Evolutionary conservation across 1,284 basidiomycete genomes (phyloP).

Genomic region (Phaffia rhodozyma): DNA sequence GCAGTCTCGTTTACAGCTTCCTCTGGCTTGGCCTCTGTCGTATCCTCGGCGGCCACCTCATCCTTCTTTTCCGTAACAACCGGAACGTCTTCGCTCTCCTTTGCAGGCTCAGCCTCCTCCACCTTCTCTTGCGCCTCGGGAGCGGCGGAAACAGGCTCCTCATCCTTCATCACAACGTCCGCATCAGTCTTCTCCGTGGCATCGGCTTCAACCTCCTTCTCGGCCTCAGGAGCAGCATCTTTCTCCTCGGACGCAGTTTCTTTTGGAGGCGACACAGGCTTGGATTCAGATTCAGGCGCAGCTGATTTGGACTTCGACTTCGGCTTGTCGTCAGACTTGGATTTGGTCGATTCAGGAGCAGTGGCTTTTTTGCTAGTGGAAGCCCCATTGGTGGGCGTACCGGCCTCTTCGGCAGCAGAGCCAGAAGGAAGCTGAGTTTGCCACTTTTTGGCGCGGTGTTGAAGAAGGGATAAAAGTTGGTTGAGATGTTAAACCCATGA

Average conservation of each 20-base stretch:
- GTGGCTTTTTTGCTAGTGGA: slow-evolving; percentile 9
- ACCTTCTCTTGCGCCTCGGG: slow-evolving; percentile 20
- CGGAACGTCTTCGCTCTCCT: slow-evolving; percentile 7
- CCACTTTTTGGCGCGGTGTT: slow-evolving; percentile 19
- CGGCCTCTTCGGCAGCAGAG: slow-evolving; percentile 18
- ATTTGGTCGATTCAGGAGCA: neutral
- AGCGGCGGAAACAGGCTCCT: slow-evolving; percentile 17
- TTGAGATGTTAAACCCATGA: neutral
- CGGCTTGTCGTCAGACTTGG: slow-evolving; percentile 6
- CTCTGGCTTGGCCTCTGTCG: neutral
- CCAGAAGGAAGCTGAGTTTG: slow-evolving; percentile 16
- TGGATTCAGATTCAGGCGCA: neutral
- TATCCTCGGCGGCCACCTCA: neutral
- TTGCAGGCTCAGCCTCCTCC: slow-evolving; percentile 5
- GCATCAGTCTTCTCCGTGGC: slow-evolving; percentile 19
- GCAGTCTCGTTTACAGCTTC: neutral
- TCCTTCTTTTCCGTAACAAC: neutral
- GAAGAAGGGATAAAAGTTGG: neutral
- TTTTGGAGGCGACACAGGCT: neutral
- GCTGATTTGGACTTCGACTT: slow-evolving; percentile 5
- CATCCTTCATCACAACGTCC: slow-evolving; percentile 21
- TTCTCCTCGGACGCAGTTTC: neutral
- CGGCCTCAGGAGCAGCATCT: neutral
- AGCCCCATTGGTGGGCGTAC: slow-evolving; percentile 12
- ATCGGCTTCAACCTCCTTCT: slow-evolving; percentile 13